A percentile compares a stretch with the other conserved stretches of the same genome.
phyloP scores from a whole-genome alignment of 176 grass and related monocot species.

The Hsuehochloa calcarea region DNA sequence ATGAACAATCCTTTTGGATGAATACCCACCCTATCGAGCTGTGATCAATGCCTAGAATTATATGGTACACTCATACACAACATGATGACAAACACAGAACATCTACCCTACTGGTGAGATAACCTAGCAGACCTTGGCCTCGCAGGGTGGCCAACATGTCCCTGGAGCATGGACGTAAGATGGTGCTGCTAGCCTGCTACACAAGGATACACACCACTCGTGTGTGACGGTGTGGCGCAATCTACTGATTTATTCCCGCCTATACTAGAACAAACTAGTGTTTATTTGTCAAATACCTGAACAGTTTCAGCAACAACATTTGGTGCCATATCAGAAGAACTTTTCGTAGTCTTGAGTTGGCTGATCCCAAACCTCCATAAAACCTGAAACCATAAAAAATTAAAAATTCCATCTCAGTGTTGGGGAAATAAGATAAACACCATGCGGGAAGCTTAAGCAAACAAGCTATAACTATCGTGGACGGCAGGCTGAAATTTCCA shows the following conservation, averaged over 20 bases:
- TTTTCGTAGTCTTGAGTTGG: constrained; percentile 58
- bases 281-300: not conserved
- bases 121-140: constrained; percentile 1
- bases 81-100: not conserved
- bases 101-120: constrained; percentile 4
- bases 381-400: constrained; percentile 45
- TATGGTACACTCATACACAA: not conserved
- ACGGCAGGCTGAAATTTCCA: not conserved
- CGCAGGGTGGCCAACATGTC: not conserved
- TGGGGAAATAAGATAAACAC: not conserved
- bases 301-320: constrained; percentile 19
- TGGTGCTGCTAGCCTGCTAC: not conserved
- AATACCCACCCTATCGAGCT: not conserved
- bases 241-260: constrained; percentile 20
- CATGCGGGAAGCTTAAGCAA: not conserved
- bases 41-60: not conserved
- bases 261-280: not conserved
- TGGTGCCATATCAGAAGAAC: constrained; percentile 50
- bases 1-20: not conserved
- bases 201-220: not conserved
- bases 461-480: not conserved
- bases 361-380: constrained; percentile 77
- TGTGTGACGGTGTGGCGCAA: not conserved
- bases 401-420: not conserved
- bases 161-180: not conserved